Evolutionary conservation across 1,139 yeast genomes (phyloP).

Genomic region (Pichiaceae sp.): DNA sequence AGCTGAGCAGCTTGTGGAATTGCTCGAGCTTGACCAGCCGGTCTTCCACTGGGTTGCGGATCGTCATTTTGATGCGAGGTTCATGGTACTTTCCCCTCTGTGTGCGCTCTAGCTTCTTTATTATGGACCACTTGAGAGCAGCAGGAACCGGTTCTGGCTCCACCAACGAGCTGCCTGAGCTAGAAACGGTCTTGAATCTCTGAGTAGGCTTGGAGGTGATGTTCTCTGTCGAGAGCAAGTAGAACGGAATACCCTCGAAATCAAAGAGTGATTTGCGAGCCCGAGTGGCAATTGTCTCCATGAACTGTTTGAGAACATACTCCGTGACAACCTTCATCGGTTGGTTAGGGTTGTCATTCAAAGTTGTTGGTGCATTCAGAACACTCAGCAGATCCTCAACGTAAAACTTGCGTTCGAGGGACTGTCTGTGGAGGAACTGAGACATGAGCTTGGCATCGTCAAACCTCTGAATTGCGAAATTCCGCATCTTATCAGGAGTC

Average conservation of each 20-base stretch:
- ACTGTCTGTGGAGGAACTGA: slow-evolving; percentile 32
- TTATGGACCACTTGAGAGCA: slow-evolving; percentile 10
- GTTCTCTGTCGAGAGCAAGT: slow-evolving; percentile 21
- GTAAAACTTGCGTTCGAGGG: slow-evolving; percentile 25
- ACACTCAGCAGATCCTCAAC: slow-evolving; percentile 48
- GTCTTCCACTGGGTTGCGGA: slow-evolving; percentile 27
- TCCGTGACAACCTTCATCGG: slow-evolving; percentile 20
- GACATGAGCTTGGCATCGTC: slow-evolving; percentile 37
- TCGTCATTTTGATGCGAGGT: slow-evolving; percentile 10
- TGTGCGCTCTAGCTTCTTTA: slow-evolving; percentile 8
- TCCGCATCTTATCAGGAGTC: slow-evolving; percentile 10
- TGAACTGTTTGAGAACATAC: slow-evolving; percentile 24
- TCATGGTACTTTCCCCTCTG: slow-evolving; percentile 11
- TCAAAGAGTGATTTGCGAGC: slow-evolving; percentile 36
- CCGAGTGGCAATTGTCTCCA: slow-evolving; percentile 31
- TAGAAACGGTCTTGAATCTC: slow-evolving; percentile 12
- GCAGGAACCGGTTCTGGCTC: slow-evolving; percentile 23
- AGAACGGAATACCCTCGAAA: slow-evolving; percentile 31
- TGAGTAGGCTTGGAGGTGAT: slow-evolving; percentile 5
- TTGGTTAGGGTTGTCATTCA: slow-evolving; percentile 20
- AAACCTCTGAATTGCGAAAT: slow-evolving; percentile 32
- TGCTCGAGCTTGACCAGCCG: slow-evolving; percentile 50
- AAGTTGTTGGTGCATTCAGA: slow-evolving; percentile 51
- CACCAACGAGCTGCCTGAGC: slow-evolving; percentile 9
- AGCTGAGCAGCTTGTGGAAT: slow-evolving; percentile 57